Percentiles rank a stretch among this genome's conserved stretches.
Evolutionary conservation across 2,329 filamentous ascomycete species (phyloP).

Genomic region (Leptographium radiaticola): DNA sequence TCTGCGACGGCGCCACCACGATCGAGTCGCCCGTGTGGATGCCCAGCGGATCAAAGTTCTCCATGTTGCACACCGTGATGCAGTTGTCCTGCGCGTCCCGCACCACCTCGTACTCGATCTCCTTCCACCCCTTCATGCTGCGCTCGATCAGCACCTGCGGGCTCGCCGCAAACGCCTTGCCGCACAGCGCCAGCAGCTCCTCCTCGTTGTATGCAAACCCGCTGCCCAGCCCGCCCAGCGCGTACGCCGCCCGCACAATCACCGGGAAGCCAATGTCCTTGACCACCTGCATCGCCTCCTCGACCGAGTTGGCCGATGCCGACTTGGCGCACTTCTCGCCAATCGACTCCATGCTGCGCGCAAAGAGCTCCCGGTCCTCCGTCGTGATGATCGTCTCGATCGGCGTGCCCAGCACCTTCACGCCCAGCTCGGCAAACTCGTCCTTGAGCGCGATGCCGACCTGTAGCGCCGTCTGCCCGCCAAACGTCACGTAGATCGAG

Average conservation of each 20-base stretch:
- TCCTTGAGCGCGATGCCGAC: constrained; percentile 97
- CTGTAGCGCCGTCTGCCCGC: constrained; percentile 91
- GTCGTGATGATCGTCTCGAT: constrained; percentile 98
- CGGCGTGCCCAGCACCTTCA: constrained; percentile 88
- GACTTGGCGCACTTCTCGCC: constrained; percentile 97
- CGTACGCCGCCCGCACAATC: constrained; percentile 93
- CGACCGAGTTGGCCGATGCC: constrained; percentile 75
- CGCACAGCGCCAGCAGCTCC: constrained; percentile 76
- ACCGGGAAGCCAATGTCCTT: constrained; percentile 91
- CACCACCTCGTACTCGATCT: constrained; percentile 98
- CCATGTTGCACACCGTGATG: constrained; percentile 99
- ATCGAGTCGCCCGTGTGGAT: constrained; percentile 98
- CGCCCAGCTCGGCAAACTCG: constrained; percentile 84
- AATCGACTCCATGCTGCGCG: constrained; percentile 96
- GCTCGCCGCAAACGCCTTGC: constrained; percentile 87
- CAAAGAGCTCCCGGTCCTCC: constrained; percentile 94
- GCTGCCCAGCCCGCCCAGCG: constrained; percentile 85
- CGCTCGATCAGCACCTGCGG: constrained; percentile 94
- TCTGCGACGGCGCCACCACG: constrained; percentile 94
- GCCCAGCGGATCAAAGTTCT: constrained; percentile 96
- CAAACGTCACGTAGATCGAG: constrained; percentile 95
- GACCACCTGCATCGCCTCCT: constrained; percentile 80
- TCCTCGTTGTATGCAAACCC: constrained; percentile 85
- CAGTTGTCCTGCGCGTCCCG: constrained; percentile 94
- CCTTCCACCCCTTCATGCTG: constrained; percentile 99